Conservation (phyloP, 306 rosid species). For the Hylodesmum podocarpum region DNA sequence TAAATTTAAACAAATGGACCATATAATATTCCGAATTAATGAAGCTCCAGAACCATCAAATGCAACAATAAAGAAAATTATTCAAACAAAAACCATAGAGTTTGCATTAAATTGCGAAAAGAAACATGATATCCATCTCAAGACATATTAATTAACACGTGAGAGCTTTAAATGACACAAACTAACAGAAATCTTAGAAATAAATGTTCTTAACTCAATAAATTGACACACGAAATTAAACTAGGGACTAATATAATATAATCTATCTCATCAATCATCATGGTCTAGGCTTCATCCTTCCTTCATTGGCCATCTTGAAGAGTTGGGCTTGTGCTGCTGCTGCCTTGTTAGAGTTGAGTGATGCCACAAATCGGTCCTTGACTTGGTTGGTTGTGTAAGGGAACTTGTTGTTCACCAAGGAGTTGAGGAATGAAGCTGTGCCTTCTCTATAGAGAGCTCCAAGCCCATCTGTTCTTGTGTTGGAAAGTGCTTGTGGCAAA, state of each 20-base stretch:
- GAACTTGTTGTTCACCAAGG: conserved; percentile 73
- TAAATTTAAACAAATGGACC: background rate
- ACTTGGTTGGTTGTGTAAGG: conserved; percentile 76
- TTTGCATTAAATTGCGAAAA: conserved; percentile 24
- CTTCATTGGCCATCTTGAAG: conserved; percentile 91
- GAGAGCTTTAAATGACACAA: conserved; percentile 27
- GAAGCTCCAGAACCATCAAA: background rate
- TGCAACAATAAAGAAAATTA: background rate
- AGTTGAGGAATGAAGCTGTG: conserved; percentile 78
- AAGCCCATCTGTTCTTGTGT: conserved; percentile 74
- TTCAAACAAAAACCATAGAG: conserved; percentile 19
- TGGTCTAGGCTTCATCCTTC: conserved; percentile 52
- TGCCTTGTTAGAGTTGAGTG: conserved; percentile 68
- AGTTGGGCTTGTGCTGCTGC: conserved; percentile 67
- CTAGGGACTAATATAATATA: background rate
- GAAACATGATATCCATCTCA: conserved; percentile 29
- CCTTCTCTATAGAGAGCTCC: conserved; percentile 84
- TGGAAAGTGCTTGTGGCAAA: conserved; percentile 78
- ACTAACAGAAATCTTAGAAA: conserved; percentile 27
- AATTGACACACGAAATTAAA: conserved; percentile 24
- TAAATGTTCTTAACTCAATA: background rate
- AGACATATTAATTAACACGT: conserved; percentile 23
- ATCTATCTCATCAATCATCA: conserved; percentile 39
- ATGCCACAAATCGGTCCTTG: conserved; percentile 55
- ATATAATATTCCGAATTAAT: background rate